phyloP scores from a whole-genome alignment of 352 stramenopile species.

The Peronospora destructor region DNA sequence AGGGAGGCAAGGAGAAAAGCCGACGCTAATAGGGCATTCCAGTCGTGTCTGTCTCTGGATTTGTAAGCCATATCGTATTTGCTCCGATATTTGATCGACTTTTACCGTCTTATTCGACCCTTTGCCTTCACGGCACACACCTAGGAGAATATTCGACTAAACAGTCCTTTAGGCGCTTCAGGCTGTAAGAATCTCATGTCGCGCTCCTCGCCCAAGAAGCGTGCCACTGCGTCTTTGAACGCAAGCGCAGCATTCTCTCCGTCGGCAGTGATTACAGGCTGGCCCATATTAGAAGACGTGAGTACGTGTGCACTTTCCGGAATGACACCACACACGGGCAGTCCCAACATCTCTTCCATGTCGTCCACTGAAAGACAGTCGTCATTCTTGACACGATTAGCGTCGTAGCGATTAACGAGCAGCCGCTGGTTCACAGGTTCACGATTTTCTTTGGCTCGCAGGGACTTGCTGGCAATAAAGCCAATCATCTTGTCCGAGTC shows the following conservation, averaged over 20 bases:
- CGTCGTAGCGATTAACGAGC: constrained; percentile 90
- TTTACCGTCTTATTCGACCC: background rate
- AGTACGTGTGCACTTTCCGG: constrained; percentile 87
- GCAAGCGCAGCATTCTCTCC: constrained; percentile 68
- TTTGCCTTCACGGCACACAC: background rate
- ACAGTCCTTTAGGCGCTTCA: constrained; percentile 72
- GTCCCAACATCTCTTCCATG: constrained; percentile 90
- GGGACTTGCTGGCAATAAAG: constrained; percentile 88
- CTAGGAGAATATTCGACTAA: constrained; percentile 62
- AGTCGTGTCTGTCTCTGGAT: constrained; percentile 10
- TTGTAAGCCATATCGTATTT: constrained; percentile 14
- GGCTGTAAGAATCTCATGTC: constrained; percentile 84
- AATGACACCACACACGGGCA: constrained; percentile 87
- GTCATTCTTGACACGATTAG: constrained; percentile 82
- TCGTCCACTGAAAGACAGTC: constrained; percentile 87
- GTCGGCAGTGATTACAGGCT: constrained; percentile 82
- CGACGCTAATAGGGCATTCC: constrained; percentile 36
- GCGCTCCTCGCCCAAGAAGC: constrained; percentile 84
- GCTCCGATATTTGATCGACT: constrained; percentile 5
- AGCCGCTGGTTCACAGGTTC: constrained; percentile 74
- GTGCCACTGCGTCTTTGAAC: constrained; percentile 87
- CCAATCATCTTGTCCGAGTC: constrained; percentile 95
- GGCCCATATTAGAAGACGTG: constrained; percentile 90
- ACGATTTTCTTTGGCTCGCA: constrained; percentile 73
- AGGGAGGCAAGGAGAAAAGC: constrained; percentile 63